Evolutionary conservation across 1,139 yeast species (phyloP), one percentile per base, ranked within the genome.

Genomic region (Pichia sp.): DNA sequence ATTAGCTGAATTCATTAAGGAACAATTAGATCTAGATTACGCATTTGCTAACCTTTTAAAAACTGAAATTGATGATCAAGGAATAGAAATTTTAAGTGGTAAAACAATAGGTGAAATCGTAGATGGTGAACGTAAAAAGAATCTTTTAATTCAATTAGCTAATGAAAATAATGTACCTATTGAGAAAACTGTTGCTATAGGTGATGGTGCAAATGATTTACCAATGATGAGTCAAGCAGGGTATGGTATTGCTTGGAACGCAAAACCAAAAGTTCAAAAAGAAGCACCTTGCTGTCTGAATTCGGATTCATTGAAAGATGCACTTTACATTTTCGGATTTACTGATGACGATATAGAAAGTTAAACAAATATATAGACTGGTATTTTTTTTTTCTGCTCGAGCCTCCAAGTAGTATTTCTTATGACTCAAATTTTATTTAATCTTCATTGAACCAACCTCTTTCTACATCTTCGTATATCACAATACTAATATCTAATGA

Each of bases 121-220:
- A 22, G 93, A 93, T 62, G 96, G 95, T 12, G 73, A 74, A 28
- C 77, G 72, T 52, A 93, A 93, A 62, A 95, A 95, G 0, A 73
- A 77, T 41, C 69, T 91, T 19, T 66, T 91, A 40, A 62, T 70
- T 37, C 74, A 77, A 53, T 77, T 91, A 34, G 93, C 96, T 1
- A 51, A 59, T 3, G 72, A 71, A 42, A 86, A 84, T 50, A 62
- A 63, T 4, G 71, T 89, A 25, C 76, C 75, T 22, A 65, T 82
- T 4, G 63, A 61, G 33, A 59, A 71, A 15, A 77, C 81, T 0
- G 81, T 85, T 38, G 97, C 97, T 31, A 85, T 93, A 30, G 99
- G 99, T 24, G 98, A 93, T 59, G 98, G 98, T 25, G 95, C 97
- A 21, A 93, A 93, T 55, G 99, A 93, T 62, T 68, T 93, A 58